These are phyloP conservation scores for Capsicum baccatum DNA, from an alignment of 257 asterid species.

Conservation along the genomic window DNA sequence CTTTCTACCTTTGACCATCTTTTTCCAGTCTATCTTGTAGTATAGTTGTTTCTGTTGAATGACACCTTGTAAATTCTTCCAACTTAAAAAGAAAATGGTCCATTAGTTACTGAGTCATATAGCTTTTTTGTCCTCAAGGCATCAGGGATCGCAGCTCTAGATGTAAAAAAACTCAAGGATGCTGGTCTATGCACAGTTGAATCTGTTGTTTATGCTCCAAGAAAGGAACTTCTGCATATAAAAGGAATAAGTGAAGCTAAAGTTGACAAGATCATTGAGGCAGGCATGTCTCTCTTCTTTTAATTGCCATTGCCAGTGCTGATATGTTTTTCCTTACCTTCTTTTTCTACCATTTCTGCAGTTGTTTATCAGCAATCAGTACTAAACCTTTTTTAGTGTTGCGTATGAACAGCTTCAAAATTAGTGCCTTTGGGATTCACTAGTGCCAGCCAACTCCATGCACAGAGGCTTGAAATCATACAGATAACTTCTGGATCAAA, in stretches of 20 bases:
- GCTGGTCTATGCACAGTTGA: constrained; percentile 95
- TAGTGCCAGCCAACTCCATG: constrained; percentile 86
- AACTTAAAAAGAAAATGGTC: background rate
- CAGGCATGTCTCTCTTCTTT: constrained; percentile 63
- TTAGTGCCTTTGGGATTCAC: constrained; percentile 97
- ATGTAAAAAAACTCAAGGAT: constrained; percentile 89
- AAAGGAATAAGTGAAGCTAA: constrained; percentile 98
- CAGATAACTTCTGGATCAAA: constrained; percentile 95
- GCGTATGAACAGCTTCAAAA: constrained; percentile 75
- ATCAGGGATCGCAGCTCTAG: constrained; percentile 88
- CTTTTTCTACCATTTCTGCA: background rate
- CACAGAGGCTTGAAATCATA: constrained; percentile 93
- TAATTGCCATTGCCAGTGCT: background rate
- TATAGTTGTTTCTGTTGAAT: constrained; percentile 27
- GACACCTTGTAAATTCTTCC: background rate
- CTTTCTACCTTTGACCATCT: constrained; percentile 1
- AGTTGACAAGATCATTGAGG: constrained; percentile 96
- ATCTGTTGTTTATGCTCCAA: constrained; percentile 86
- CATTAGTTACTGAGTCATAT: background rate
- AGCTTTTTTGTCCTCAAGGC: constrained; percentile 48
- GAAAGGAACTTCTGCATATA: constrained; percentile 90
- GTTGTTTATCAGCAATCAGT: background rate
- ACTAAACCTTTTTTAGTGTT: constrained; percentile 26
- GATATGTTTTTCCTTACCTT: background rate
- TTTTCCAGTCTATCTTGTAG: background rate